Percentiles rank a stretch among this genome's conserved stretches.
Conservation (phyloP, 2,329 filamentous ascomycete species). For the Cryphonectria japonica region DNA sequence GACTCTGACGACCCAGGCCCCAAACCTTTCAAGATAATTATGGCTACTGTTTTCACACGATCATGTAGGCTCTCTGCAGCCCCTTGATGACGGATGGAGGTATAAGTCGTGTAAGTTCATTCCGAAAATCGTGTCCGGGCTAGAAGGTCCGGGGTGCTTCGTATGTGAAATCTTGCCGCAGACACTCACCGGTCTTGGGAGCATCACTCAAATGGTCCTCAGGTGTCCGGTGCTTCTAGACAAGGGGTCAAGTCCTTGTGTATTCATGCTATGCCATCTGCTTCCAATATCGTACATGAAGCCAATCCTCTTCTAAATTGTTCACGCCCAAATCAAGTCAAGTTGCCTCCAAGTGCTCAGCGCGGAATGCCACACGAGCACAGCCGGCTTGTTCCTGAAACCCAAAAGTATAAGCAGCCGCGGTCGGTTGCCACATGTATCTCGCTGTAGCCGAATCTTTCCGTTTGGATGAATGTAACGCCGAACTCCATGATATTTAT, state of each 20-base stretch:
- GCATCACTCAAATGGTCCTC: not conserved
- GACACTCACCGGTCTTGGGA: not conserved
- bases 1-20: too few relatives aligned
- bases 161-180: not conserved
- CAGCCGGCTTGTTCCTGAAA: not conserved
- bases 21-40: too few relatives aligned
- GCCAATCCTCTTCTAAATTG: not conserved
- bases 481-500: slow-evolving; percentile 19
- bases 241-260: not conserved
- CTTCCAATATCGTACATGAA: not conserved
- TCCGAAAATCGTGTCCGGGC: too few relatives aligned
- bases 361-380: not conserved
- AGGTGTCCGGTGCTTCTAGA: not conserved
- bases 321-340: not conserved
- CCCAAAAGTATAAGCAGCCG: not conserved
- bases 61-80: not conserved
- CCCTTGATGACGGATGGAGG: too few relatives aligned
- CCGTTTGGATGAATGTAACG: slow-evolving; percentile 20
- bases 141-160: not conserved
- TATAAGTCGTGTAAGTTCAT: too few relatives aligned
- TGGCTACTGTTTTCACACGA: not conserved
- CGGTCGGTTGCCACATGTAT: not conserved
- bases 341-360: not conserved
- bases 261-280: not conserved
- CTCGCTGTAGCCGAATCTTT: not conserved